Percentiles rank a stretch among this genome's conserved stretches.
These are phyloP conservation scores for Sclerotinia subarctica DNA, from an alignment of 2,329 filamentous ascomycete species.

Conservation along the genomic window DNA sequence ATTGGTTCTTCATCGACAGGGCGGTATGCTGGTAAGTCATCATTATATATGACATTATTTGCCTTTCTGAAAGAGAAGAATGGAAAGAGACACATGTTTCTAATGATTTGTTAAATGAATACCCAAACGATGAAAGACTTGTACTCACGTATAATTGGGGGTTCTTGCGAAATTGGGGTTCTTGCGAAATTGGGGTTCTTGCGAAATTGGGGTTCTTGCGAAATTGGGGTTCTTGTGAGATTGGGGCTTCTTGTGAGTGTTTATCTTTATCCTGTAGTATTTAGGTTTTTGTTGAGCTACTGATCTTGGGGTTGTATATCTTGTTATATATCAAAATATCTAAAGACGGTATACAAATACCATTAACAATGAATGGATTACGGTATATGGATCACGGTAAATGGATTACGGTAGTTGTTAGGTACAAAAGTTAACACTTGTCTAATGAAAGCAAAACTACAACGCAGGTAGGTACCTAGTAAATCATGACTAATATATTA, in stretches of 20 bases:
- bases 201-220: too few relatives aligned
- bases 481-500: too few relatives aligned
- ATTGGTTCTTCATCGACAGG: background rate
- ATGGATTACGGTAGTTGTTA: background rate
- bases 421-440: too few relatives aligned
- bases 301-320: background rate
- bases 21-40: constrained; percentile 7
- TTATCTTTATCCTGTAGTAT: background rate
- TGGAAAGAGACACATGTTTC: background rate
- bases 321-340: background rate
- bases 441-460: background rate
- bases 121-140: background rate
- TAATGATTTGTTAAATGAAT: background rate
- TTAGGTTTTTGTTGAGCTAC: background rate
- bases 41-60: background rate
- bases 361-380: background rate
- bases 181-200: too few relatives aligned
- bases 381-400: background rate
- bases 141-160: background rate
- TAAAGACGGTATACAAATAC: background rate
- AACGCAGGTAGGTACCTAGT: too few relatives aligned
- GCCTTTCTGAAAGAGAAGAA: background rate
- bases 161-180: background rate
- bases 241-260: background rate
- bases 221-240: too few relatives aligned